Evolutionary conservation across 1,284 basidiomycete species (phyloP), one percentile per base, ranked within the genome.

Genomic region (Papiliotrema terrestris): DNA sequence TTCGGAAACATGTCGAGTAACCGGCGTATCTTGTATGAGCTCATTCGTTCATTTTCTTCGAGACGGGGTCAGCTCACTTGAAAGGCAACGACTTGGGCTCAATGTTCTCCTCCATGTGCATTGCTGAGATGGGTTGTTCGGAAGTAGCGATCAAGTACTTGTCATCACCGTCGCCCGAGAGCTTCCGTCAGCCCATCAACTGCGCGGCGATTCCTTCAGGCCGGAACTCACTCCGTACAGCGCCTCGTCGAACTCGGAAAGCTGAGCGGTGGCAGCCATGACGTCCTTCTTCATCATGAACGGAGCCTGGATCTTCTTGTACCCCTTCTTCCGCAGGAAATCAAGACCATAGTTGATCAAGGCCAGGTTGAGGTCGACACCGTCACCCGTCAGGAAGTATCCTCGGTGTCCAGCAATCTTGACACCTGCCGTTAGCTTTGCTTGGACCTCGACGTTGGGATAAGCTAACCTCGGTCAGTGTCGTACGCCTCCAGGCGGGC

Each of bases 81-180:
- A 97, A 83, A 8, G 96, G 95, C 11, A 98, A 85, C 43, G 83
- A 85, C 59, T 91, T 86, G 3, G 93, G 93, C 72, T 98, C 94
- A 75, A 98, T 94, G 88, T 94, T 96, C 78, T 98, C 96, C 70
- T 95, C 92, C 37, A 87, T 85, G 80, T 97, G 91, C 77, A 87
- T 89, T 15, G 91, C 91, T 4, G 94, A 97, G 76, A 98, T 94
- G 45, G 95, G 96, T 75, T 98, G 95, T 78, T 98, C 96, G 35
- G 92, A 96, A 48, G 95, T 98, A 6, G 96, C 95, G 71, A 98
- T 98, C 46, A 98, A 85, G 79, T 98, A 98, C 78, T 97, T 98
- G 78, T 98, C 96, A 68, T 97, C 93, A 57, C 95, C 92, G 45
- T 86, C 86, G 36, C 55, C 66, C 60, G 88, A 86, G 58, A 95